Base-by-base conservation (phyloP, 169 alveolate genomes). In the Sarcocystis neurona region DNA sequence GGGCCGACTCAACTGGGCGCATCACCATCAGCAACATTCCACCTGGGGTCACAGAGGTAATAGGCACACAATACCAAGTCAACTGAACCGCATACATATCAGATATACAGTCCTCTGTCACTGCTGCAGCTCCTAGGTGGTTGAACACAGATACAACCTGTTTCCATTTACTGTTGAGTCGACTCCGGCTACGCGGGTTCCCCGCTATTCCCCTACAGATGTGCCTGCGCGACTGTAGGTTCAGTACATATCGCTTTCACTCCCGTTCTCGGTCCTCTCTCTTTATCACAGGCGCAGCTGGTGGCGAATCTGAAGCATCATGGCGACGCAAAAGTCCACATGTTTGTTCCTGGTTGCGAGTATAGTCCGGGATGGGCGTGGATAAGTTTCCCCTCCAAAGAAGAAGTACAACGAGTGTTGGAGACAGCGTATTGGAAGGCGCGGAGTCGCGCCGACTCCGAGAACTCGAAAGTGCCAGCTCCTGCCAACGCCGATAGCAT, bases 361-460 rank as follows among this genome's bases (percentile, higher is more conserved):
- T 79, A 89, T 70, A 66, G 88, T 75, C n/a, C 68, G 8, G 92
- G 92, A 15, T 89, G 92, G 92, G 92, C 92, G 48, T 89, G 92
- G 92, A 89, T 89, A 10, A 84, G 74, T 37, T 84, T 72, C 37
- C 58, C 56, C 66, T 41, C 43, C 66, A 44, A 60, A 10, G 72
- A 84, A 18, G 89, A 66, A 18, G 89, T 66, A 6, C 72, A 47
- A 23, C 39, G 47, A 18, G 50, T 84, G 84, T 47, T 84, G 56
- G 66, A 72, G 82, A 72, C 58, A 30, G 82, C 82, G 37, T 72
- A 72, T 56, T 48, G 41, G 82, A 72, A 72, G 82, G 82, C 0
- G 44, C n/a, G 43, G 34, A 63, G 75, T 44, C 34, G 46, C 46
- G 34, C 79, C n/a, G 79, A 30, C 18, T 23, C 20, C 79, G 30